Evolutionary conservation across 2,329 filamentous ascomycete species (phyloP).

Genomic region (Thielaviopsis populi): DNA sequence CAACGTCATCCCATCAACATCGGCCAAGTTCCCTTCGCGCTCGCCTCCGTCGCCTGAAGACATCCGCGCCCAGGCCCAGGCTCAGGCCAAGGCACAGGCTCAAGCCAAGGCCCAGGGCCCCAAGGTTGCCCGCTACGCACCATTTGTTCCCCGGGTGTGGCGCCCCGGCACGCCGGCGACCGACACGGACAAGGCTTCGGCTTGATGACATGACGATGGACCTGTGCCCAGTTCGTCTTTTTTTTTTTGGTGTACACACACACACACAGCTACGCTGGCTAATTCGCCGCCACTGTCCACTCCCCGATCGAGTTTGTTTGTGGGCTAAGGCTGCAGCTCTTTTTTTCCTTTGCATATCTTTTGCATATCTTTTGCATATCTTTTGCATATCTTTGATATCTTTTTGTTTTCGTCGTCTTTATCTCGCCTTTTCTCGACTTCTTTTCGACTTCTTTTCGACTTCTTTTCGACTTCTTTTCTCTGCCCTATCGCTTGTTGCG

Average conservation of each 20-base stretch:
- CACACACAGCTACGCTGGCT: neutral
- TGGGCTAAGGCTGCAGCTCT: neutral
- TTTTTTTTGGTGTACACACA: too few relatives aligned
- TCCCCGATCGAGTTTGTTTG: neutral
- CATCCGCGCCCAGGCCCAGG: neutral
- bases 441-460: neutral
- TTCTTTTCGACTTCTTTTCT: neutral
- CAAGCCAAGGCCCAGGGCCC: conserved; percentile 7
- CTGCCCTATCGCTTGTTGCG: neutral
- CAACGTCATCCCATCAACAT: neutral
- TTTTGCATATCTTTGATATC: neutral
- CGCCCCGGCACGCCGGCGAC: conserved; percentile 1
- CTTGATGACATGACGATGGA: neutral
- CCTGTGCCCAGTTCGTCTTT: neutral
- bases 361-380: neutral
- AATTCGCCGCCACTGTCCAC: neutral
- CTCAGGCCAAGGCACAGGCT: neutral
- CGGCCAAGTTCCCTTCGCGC: conserved; percentile 3
- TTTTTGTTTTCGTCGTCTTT: neutral
- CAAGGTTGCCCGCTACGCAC: conserved; percentile 13
- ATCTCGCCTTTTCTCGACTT: neutral
- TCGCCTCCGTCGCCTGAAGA: neutral
- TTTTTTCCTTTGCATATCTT: neutral
- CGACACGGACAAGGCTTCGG: neutral
- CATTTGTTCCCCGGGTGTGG: conserved; percentile 12